Evolutionary conservation across 257 asterid species (phyloP).

Genomic region (Paraleonurus japonicus): DNA sequence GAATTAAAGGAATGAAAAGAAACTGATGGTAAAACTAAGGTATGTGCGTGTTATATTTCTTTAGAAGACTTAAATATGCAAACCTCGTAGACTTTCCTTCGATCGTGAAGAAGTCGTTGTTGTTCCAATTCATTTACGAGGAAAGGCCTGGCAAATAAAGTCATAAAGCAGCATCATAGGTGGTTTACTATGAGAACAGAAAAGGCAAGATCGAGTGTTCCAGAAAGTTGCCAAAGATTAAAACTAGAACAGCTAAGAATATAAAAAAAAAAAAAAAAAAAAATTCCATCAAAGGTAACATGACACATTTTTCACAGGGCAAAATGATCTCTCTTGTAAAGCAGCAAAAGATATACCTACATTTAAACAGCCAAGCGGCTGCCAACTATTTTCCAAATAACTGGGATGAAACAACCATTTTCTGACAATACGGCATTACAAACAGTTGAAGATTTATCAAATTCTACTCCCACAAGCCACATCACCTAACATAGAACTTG

Average conservation of each 20-base stretch:
- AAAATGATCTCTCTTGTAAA: conserved; percentile 12
- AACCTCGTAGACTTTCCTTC: conserved; percentile 98
- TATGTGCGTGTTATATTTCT: not conserved
- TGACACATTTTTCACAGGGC: not conserved
- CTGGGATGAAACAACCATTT: conserved; percentile 1
- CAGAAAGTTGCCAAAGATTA: not conserved
- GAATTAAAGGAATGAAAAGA: not conserved
- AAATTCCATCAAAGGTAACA: conserved; percentile 13
- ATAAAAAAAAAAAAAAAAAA: not conserved
- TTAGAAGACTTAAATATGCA: conserved; percentile 26
- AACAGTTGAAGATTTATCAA: conserved; percentile 1
- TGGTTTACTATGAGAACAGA: not conserved
- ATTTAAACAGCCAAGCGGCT: conserved; percentile 14
- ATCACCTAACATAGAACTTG: not conserved
- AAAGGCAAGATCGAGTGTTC: conserved; percentile 2
- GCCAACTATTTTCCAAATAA: not conserved
- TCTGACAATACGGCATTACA: not conserved
- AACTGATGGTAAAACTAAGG: not conserved
- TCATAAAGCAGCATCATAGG: conserved; percentile 22
- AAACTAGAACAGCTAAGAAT: conserved; percentile 12
- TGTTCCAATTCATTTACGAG: conserved; percentile 89
- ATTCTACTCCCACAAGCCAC: conserved; percentile 1
- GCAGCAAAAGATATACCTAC: not conserved
- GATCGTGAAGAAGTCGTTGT: conserved; percentile 93
- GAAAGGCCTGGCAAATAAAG: conserved; percentile 67